A percentile compares a stretch with the other conserved stretches of the same genome.
Conservation (phyloP, 1,284 basidiomycete species). For the Pseudozyma sp. region DNA sequence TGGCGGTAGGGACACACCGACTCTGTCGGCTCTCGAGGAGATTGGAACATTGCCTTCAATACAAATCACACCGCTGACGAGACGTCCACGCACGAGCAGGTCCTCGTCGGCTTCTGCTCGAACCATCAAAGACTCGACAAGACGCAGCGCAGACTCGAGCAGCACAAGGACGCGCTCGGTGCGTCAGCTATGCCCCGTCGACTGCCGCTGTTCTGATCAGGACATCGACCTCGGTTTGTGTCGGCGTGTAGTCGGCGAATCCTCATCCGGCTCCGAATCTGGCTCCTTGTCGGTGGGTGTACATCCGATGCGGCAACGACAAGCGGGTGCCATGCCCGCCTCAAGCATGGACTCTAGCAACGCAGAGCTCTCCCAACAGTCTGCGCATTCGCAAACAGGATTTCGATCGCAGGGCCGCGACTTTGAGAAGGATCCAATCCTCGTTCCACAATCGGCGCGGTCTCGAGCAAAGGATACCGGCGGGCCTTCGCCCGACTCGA, state of each 20-base stretch:
- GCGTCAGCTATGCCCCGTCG: constrained; percentile 34
- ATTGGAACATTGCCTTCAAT: constrained; percentile 35
- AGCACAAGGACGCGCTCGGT: neutral
- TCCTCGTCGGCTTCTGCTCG: neutral
- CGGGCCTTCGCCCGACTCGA: constrained; percentile 14
- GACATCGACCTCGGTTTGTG: constrained; percentile 42
- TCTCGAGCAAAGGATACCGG: neutral
- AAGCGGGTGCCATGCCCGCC: neutral
- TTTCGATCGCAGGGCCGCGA: constrained; percentile 30
- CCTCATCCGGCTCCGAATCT: constrained; percentile 34
- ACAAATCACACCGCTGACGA: constrained; percentile 26
- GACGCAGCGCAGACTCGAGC: constrained; percentile 11
- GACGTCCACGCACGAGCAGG: constrained; percentile 5
- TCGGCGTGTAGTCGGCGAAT: constrained; percentile 30
- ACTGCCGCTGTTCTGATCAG: constrained; percentile 51
- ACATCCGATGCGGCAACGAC: constrained; percentile 17
- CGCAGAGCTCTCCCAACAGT: constrained; percentile 15
- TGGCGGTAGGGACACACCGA: constrained; percentile 15
- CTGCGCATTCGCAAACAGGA: constrained; percentile 20
- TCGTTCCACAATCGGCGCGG: constrained; percentile 20
- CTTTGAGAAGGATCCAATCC: constrained; percentile 34
- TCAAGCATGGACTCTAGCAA: neutral
- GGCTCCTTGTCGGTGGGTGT: constrained; percentile 31
- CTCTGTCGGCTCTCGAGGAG: constrained; percentile 22
- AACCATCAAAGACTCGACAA: neutral